Base-by-base conservation (phyloP, 371 early-diverging fungal genomes). In the Apophysomyces sp. region DNA sequence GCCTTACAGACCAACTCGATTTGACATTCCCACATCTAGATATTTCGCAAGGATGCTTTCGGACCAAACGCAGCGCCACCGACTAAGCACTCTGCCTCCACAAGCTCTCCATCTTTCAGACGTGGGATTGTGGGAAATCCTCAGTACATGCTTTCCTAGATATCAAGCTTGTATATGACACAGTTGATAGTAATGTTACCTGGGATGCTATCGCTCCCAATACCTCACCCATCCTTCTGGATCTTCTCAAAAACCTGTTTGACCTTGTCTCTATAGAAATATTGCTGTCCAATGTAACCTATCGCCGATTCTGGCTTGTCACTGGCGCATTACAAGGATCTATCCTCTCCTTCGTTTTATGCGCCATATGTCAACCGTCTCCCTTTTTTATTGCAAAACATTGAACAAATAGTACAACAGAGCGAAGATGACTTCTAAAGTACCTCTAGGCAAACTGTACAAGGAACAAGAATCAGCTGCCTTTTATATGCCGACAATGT, bases 401-500 rank as follows among this genome's bases (percentile, higher is more conserved):
- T 34, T 34, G 4, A 34, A 34, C 11, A 34, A 13, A 1, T 3
- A 11, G 12, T 49, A 21, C 51, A 53, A 29, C 61, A 6, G 6
- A 24, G 24, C 40, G 26, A 13, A 16, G 41, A 16, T 18, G 13
- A n/a, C 41, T 24, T 18, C 41, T 12, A 5, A 34, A 7, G 34
- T 7, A 5, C 34, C 34, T 12, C 5, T 12, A 34, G 7, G 12
- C 12, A 34, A 5, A 7, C 34, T 7, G 5, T 34, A 7, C 34
- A 5, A 34, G 12, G 34, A 5, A 34, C 34, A 5, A 34, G 34
- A 34, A 41, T 41, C 41, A 61, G 55, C 49, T 41, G 41, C 15
- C 61, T 55, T 0, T 36, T 62, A 0, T 62, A 55, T 27, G 62
- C 62, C 1, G 65, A 65, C 31, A 56, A 65, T 40, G 66, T 66